A percentile compares a stretch with the other conserved stretches of the same genome.
phyloP scores from a whole-genome alignment of 1,284 basidiomycete species.

The Malassezia arunalokei region DNA sequence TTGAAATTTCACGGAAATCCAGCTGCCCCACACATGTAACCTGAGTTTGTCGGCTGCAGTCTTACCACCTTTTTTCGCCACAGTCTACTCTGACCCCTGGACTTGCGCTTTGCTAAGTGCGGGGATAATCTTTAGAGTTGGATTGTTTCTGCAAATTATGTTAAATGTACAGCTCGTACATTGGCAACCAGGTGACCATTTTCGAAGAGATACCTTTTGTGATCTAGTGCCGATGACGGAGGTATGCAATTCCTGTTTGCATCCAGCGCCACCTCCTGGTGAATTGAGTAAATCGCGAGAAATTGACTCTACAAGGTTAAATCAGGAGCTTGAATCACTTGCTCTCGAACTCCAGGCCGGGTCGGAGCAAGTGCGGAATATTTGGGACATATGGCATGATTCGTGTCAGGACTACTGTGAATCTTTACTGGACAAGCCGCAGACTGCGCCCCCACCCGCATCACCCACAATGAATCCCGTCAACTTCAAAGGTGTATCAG shows the following conservation, averaged over 20 bases:
- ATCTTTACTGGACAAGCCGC: slow-evolving; percentile 9
- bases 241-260: background rate
- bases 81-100: too few species aligned
- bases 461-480: background rate
- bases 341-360: slow-evolving; percentile 4
- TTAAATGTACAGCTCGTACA: background rate
- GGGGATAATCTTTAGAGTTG: too few species aligned
- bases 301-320: background rate
- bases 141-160: background rate
- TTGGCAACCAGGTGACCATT: background rate
- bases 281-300: background rate
- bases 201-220: background rate
- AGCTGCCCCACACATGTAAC: too few species aligned
- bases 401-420: background rate
- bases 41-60: too few species aligned
- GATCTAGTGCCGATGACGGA: background rate
- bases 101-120: too few species aligned
- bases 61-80: too few species aligned
- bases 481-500: too few species aligned
- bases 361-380: slow-evolving; percentile 1
- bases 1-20: too few species aligned
- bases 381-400: slow-evolving; percentile 12
- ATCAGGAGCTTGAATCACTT: slow-evolving; percentile 4
- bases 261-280: background rate
- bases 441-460: slow-evolving; percentile 12